These are phyloP conservation scores for Phialophora macrospora DNA, from an alignment of 2,329 filamentous ascomycete species.

Conservation along the genomic window DNA sequence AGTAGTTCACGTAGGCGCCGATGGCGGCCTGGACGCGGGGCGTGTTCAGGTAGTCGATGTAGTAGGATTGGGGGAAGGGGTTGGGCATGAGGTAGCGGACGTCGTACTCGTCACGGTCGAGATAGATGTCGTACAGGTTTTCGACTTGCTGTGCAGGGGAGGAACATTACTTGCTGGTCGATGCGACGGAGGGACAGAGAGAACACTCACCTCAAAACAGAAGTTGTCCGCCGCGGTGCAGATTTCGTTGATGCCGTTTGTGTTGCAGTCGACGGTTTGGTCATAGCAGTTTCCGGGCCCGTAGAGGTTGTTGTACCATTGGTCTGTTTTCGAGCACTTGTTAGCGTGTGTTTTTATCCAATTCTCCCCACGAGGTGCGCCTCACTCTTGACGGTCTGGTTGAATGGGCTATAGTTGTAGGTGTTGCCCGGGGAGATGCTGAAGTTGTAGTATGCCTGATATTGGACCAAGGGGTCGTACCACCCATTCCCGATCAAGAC, in stretches of 20 bases:
- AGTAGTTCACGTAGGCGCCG: slow-evolving; percentile 58
- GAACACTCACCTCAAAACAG: slow-evolving; percentile 47
- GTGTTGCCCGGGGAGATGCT: slow-evolving; percentile 46
- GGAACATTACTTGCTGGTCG: too few relatives aligned
- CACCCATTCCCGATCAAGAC: slow-evolving; percentile 49
- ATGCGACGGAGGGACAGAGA: too few relatives aligned
- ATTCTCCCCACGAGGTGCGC: slow-evolving; percentile 22
- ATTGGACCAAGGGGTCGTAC: slow-evolving; percentile 48
- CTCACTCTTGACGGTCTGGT: slow-evolving; percentile 44
- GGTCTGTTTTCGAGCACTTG: slow-evolving; percentile 43
- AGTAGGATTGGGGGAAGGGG: slow-evolving; percentile 50
- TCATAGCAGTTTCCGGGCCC: slow-evolving; percentile 66
- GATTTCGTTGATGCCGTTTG: slow-evolving; percentile 51
- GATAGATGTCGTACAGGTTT: slow-evolving; percentile 56
- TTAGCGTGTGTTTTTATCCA: neutral
- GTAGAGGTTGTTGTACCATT: slow-evolving; percentile 64
- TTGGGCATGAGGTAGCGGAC: slow-evolving; percentile 47
- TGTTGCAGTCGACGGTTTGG: slow-evolving; percentile 60
- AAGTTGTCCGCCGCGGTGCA: slow-evolving; percentile 62
- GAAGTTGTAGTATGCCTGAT: slow-evolving; percentile 49
- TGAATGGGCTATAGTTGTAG: slow-evolving; percentile 44
- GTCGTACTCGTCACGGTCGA: slow-evolving; percentile 60
- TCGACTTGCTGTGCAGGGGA: slow-evolving; percentile 54
- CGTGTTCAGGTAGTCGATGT: slow-evolving; percentile 58
- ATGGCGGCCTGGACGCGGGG: slow-evolving; percentile 55